Conservation (phyloP, 2,329 filamentous ascomycete species). For the Claviceps arundinis region DNA sequence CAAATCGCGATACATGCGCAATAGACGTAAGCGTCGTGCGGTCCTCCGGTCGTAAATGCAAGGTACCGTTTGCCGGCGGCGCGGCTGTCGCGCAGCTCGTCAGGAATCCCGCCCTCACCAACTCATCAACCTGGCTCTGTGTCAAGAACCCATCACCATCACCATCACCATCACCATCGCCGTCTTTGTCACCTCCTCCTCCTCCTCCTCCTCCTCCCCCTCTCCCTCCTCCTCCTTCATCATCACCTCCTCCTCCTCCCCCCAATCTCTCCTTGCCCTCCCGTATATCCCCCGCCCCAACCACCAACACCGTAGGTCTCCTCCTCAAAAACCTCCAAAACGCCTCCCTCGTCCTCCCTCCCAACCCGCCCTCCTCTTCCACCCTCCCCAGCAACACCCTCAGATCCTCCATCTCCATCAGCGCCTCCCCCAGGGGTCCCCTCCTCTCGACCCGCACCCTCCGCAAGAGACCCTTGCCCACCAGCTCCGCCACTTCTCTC, state of each 20-base stretch:
- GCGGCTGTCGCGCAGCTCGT: constrained; percentile 29
- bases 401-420: constrained; percentile 46
- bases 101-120: constrained; percentile 55
- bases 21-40: constrained; percentile 45
- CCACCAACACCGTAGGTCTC: constrained; percentile 15
- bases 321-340: constrained; percentile 39
- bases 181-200: not conserved
- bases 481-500: constrained; percentile 50
- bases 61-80: constrained; percentile 19
- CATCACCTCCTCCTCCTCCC: not conserved
- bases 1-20: constrained; percentile 47
- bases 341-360: constrained; percentile 27
- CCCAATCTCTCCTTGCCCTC: too few relatives aligned
- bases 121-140: constrained; percentile 35
- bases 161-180: not conserved
- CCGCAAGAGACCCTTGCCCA: constrained; percentile 41
- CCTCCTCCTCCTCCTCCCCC: too few relatives aligned
- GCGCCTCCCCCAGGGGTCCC: constrained; percentile 48
- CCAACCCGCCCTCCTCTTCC: constrained; percentile 19
- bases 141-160: constrained; percentile 20
- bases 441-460: constrained; percentile 50
- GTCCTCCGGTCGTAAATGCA: constrained; percentile 37
- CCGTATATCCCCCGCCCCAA: not conserved
- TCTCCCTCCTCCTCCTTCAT: not conserved
- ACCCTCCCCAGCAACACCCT: constrained; percentile 29